Conservation (phyloP, 148 eudicot genomes). For the Vaccinium myrtillus region DNA sequence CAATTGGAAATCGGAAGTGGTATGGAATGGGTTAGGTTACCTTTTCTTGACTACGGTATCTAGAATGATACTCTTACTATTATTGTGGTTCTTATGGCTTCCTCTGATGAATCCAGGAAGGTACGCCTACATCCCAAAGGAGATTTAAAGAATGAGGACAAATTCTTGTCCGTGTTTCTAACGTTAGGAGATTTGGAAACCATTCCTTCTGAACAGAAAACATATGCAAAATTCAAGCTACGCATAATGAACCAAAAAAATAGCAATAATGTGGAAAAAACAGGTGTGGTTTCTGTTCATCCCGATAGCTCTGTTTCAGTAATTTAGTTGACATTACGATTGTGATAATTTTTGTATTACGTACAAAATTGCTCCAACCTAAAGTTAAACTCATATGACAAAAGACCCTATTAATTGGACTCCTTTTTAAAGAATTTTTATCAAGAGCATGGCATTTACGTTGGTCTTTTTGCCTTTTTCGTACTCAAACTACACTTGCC, state of each 20-base stretch:
- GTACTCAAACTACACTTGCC: not conserved
- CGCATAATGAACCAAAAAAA: not conserved
- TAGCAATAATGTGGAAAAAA: not conserved
- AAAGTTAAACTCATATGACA: too few species aligned
- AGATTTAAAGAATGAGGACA: not conserved
- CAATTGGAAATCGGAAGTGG: not conserved
- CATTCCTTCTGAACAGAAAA: not conserved
- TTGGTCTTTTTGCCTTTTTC: too few species aligned
- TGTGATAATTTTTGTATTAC: too few species aligned
- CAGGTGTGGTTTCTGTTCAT: not conserved
- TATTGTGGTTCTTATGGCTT: not conserved
- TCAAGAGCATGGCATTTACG: too few species aligned
- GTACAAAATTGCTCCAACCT: too few species aligned
- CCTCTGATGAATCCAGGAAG: not conserved
- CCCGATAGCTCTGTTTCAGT: not conserved
- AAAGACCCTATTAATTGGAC: too few species aligned
- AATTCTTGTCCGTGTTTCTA: not conserved
- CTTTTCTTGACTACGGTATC: not conserved
- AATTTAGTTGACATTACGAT: too few species aligned
- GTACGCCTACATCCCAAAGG: slow-evolving; percentile 7
- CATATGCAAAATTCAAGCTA: not conserved
- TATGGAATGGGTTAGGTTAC: not conserved
- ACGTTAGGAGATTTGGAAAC: too few species aligned
- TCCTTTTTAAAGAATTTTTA: too few species aligned
- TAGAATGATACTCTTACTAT: not conserved